Conservation (phyloP, 139 green algal species). For the Chlorella sp. region DNA sequence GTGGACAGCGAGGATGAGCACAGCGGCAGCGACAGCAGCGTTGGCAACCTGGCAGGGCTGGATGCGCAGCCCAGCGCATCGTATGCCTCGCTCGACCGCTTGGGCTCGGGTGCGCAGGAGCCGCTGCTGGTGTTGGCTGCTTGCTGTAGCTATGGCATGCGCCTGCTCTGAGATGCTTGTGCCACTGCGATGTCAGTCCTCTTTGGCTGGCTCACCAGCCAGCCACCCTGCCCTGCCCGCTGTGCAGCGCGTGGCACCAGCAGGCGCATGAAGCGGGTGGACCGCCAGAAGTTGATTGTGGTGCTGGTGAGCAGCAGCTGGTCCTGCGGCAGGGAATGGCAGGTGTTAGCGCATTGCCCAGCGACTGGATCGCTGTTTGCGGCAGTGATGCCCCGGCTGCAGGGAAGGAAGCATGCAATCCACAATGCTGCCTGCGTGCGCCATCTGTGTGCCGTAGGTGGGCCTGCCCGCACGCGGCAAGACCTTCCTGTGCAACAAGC, state of each 20-base stretch:
- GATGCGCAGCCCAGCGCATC: not conserved
- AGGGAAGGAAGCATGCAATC: too few relatives aligned
- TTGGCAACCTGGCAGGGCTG: not conserved
- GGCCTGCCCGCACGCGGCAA: slow-evolving; percentile 92
- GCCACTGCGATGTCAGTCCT: too few relatives aligned
- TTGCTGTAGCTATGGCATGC: not conserved
- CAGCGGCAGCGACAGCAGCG: not conserved
- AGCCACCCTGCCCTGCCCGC: too few relatives aligned
- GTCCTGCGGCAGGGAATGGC: too few relatives aligned
- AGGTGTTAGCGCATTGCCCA: too few relatives aligned
- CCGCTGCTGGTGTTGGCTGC: not conserved
- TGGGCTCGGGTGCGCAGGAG: slow-evolving; percentile 1
- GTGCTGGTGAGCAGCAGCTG: slow-evolving; percentile 71
- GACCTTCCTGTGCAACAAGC: slow-evolving; percentile 95
- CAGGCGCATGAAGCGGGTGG: slow-evolving; percentile 40
- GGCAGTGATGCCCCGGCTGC: too few relatives aligned
- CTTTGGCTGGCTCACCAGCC: too few relatives aligned
- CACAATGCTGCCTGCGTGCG: too few relatives aligned
- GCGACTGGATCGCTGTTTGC: too few relatives aligned
- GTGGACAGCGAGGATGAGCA: slow-evolving; percentile 8
- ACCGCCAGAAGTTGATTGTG: slow-evolving; percentile 86
- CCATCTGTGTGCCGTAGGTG: slow-evolving; percentile 26
- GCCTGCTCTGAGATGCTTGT: too few relatives aligned
- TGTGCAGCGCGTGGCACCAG: not conserved
- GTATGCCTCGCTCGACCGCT: slow-evolving; percentile 2